Conservation (phyloP, 306 rosid species). For the Rosa persica region DNA sequence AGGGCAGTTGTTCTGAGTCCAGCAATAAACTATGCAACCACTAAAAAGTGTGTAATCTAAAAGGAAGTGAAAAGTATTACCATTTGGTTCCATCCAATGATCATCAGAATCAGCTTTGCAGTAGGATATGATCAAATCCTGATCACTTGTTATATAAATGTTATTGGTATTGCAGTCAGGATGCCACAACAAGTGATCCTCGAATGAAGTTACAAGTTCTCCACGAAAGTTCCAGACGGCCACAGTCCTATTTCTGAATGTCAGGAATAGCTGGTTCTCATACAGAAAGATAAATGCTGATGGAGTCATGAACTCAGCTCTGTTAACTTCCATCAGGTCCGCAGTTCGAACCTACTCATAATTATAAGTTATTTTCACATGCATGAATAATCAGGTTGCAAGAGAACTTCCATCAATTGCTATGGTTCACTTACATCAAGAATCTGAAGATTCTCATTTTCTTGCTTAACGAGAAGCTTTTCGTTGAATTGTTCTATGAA, state of each 20-base stretch:
- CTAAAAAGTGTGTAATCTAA: neutral
- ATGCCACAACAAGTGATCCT: conserved; percentile 86
- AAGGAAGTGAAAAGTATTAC: conserved; percentile 32
- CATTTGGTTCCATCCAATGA: conserved; percentile 69
- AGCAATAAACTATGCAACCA: neutral
- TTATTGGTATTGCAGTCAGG: conserved; percentile 87
- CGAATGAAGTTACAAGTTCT: conserved; percentile 82
- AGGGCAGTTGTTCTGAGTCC: neutral
- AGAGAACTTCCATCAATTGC: neutral
- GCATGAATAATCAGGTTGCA: conserved; percentile 2
- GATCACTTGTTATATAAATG: conserved; percentile 82
- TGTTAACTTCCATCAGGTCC: conserved; percentile 67
- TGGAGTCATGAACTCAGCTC: conserved; percentile 75
- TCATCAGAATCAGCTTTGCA: conserved; percentile 79
- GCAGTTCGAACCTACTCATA: conserved; percentile 62
- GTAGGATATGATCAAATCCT: conserved; percentile 84
- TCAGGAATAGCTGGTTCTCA: conserved; percentile 78
- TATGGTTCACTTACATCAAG: conserved; percentile 62
- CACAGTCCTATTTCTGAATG: conserved; percentile 73
- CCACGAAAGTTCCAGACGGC: conserved; percentile 90
- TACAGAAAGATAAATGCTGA: conserved; percentile 83
- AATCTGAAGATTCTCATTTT: conserved; percentile 82
- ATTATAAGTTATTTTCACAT: neutral
- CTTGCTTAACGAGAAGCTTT: conserved; percentile 90
- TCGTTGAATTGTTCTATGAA: conserved; percentile 88